These are phyloP conservation scores for Ustilago nuda DNA, from an alignment of 1,284 basidiomycete genomes.

Conservation along the genomic window DNA sequence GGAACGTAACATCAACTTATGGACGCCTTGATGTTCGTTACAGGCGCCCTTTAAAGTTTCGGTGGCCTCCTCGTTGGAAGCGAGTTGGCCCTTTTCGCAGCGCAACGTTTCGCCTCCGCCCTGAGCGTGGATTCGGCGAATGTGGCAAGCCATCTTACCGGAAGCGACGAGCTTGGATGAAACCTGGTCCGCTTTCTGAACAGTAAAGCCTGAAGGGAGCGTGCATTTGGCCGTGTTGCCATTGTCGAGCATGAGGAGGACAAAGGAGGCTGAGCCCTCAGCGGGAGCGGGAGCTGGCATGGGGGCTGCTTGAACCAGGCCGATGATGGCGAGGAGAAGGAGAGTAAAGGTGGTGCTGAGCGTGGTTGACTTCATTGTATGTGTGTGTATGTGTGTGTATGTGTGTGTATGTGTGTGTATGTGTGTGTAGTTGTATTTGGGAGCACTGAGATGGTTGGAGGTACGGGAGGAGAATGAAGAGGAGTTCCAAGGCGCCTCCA, in stretches of 20 bases:
- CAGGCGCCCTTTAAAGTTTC: slow-evolving; percentile 15
- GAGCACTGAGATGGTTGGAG: too few relatives aligned
- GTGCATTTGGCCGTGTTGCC: slow-evolving; percentile 8
- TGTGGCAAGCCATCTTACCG: slow-evolving; percentile 15
- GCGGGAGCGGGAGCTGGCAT: not conserved
- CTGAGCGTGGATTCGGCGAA: not conserved
- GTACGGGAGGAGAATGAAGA: not conserved
- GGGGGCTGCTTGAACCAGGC: not conserved
- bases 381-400: not conserved
- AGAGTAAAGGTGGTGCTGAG: not conserved
- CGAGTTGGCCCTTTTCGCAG: slow-evolving; percentile 21
- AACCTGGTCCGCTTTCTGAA: slow-evolving; percentile 16
- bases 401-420: too few relatives aligned
- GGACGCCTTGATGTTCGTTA: not conserved
- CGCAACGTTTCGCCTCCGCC: slow-evolving; percentile 5
- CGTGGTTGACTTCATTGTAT: not conserved
- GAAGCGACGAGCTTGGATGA: slow-evolving; percentile 24
- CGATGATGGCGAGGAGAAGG: not conserved
- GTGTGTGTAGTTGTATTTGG: too few relatives aligned
- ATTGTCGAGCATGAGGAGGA: slow-evolving; percentile 19
- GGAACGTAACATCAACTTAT: not conserved
- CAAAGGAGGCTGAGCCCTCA: slow-evolving; percentile 3
- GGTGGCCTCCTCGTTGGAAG: not conserved
- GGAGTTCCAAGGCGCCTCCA: not conserved
- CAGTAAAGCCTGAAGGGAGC: not conserved